phyloP scores from a whole-genome alignment of 495 filamentous ascomycete species.

The Neurospora discreta region DNA sequence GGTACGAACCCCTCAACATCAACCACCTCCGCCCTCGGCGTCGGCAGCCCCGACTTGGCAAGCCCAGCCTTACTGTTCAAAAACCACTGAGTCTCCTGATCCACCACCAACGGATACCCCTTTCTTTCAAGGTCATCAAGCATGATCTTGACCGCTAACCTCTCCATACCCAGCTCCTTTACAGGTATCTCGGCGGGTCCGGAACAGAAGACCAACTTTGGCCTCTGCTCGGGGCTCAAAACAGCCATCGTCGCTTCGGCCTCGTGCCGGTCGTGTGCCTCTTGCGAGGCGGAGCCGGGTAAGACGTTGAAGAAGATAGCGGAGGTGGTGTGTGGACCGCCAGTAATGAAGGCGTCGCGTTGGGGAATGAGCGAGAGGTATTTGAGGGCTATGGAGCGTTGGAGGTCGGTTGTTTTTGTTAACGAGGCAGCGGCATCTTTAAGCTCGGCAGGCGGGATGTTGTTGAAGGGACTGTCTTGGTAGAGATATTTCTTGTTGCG shows the following conservation, averaged over 20 bases:
- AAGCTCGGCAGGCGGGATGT: constrained; percentile 34
- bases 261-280: constrained; percentile 14
- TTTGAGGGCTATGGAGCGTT: constrained; percentile 13
- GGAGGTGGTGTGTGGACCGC: constrained; percentile 5
- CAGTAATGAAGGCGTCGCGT: constrained; percentile 23
- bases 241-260: constrained; percentile 19
- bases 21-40: constrained; percentile 11
- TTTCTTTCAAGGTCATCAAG: constrained; percentile 13
- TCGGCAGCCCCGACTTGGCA: constrained; percentile 15
- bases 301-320: constrained; percentile 17
- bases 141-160: constrained; percentile 16
- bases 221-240: constrained; percentile 14
- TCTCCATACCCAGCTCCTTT: constrained; percentile 11
- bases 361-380: constrained; percentile 22
- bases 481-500: constrained; percentile 26
- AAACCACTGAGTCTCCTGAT: constrained; percentile 19
- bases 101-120: constrained; percentile 9
- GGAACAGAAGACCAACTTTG: constrained; percentile 18
- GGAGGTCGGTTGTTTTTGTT: constrained; percentile 26
- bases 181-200: constrained; percentile 16
- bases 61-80: constrained; percentile 22
- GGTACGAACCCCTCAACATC: neutral
- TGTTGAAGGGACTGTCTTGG: constrained; percentile 29
- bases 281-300: neutral
- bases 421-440: neutral